Evolutionary conservation across 2,329 filamentous ascomycete species (phyloP), one percentile per base, ranked within the genome.

Genomic region (Fusarium equiseti): DNA sequence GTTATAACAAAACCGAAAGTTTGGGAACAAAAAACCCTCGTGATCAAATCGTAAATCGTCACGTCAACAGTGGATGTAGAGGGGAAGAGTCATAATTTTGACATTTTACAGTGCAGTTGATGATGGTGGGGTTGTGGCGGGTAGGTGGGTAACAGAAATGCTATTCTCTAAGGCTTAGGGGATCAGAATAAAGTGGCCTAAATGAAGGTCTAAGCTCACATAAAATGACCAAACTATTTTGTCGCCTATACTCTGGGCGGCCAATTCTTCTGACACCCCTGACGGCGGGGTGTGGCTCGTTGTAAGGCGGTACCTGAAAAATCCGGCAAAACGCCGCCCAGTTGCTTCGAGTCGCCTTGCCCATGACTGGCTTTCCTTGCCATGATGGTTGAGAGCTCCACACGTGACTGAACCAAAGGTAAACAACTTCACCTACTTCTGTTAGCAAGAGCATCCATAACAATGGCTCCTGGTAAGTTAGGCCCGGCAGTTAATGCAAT

Each of bases 81-180:
- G 64, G 73, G 73, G 77, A 76, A 75, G 80, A 81, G 79, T 81
- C 79, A 81, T 75, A 82, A 82, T 82, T 82, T 83, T 83, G 80
- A 81, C 76, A 82, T 79, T 81, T 82, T 80, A 73, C 73, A 71
- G 66, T 75, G 70, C 73, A 73, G 73, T 56, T 74, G 72, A 75
- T 74, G 76, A 79, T 80, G 78, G 80, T 81, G 81, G 81, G 80
- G 81, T 77, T 70, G 78, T 80, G 79, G 78, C 76, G 35, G 35
- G 35, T 18, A n/a, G 35, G 35, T 38, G 35, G 35, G 35, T 38
- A 38, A 38, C 35, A 38, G 35, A 38, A 38, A 38, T 38, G 3
- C 3, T 38, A 1, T 6, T 6, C 18, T n/a, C 10, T 4, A 6
- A n/a, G 16, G 16, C 5, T 9, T 2, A 9, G 8, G 5, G 4